A percentile compares a stretch with the other conserved stretches of the same genome.
These are phyloP conservation scores for Kurtzmaniella fragi DNA, from an alignment of 805 yeast genomes.

Conservation along the genomic window DNA sequence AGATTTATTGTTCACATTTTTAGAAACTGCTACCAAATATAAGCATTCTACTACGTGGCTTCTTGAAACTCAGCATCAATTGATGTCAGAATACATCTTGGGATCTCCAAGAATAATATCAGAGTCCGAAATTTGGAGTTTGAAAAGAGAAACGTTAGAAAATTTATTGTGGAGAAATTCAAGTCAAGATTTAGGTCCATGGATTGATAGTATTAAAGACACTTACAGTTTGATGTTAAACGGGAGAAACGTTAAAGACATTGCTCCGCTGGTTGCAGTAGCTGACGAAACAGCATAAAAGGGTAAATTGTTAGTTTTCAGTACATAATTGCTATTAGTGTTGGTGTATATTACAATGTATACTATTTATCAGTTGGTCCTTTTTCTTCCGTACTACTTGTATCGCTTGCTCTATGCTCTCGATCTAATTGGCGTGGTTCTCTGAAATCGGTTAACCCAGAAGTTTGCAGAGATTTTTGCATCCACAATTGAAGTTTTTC, in stretches of 20 bases:
- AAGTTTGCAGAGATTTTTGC: too few species aligned
- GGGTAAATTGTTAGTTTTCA: neutral
- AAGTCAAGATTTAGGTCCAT: slow-evolving; percentile 12
- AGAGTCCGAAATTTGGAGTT: slow-evolving; percentile 19
- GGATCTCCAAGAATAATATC: slow-evolving; percentile 9
- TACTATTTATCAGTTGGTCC: too few species aligned
- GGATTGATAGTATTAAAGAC: slow-evolving; percentile 16
- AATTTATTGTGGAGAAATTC: slow-evolving; percentile 14
- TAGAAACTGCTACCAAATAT: slow-evolving; percentile 15
- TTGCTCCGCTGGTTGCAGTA: slow-evolving; percentile 19
- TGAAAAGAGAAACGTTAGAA: slow-evolving; percentile 17
- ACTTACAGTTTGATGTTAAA: slow-evolving; percentile 18
- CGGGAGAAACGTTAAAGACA: slow-evolving; percentile 16
- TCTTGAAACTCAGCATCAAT: slow-evolving; percentile 18
- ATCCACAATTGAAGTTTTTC: neutral
- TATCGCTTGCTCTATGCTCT: too few species aligned
- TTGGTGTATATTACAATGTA: neutral
- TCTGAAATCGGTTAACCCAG: too few species aligned
- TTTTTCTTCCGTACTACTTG: too few species aligned
- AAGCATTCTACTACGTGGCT: slow-evolving; percentile 16
- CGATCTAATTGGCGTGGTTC: too few species aligned
- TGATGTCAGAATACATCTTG: slow-evolving; percentile 17
- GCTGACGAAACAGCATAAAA: slow-evolving; percentile 14
- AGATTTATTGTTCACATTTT: slow-evolving; percentile 17
- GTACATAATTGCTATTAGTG: neutral